Evolutionary conservation across 768 basidiomycete genomes (phyloP).

Genomic region (Phylloporus sp.): DNA sequence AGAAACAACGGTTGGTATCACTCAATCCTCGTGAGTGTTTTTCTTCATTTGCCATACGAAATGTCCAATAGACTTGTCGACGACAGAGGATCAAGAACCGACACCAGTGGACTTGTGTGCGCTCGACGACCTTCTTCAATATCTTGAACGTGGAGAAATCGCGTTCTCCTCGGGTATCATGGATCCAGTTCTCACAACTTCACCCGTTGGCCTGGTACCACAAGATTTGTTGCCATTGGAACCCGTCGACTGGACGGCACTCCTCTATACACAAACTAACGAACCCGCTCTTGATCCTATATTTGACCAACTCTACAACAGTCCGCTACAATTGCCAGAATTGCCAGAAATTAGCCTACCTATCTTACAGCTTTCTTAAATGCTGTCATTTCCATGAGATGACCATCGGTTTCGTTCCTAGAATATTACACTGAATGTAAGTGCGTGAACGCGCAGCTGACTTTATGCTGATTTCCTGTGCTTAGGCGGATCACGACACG

Average conservation of each 20-base stretch:
- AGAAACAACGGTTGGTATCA: not conserved
- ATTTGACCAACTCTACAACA: not conserved
- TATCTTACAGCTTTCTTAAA: not conserved
- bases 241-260: conserved; percentile 11
- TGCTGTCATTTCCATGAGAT: not conserved
- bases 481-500: not conserved
- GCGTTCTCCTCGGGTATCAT: not conserved
- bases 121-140: conserved; percentile 7
- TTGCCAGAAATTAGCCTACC: conserved; percentile 6
- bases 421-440: not conserved
- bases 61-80: too few species aligned
- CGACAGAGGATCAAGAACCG: not conserved
- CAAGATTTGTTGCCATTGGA: not conserved
- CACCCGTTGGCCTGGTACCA: not conserved
- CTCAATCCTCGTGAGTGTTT: not conserved
- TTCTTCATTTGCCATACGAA: not conserved
- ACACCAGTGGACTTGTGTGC: not conserved
- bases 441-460: too few species aligned
- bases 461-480: too few species aligned
- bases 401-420: not conserved
- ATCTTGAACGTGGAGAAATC: not conserved
- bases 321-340: not conserved
- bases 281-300: not conserved
- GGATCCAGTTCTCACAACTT: not conserved
- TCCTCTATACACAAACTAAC: not conserved